Percentiles rank a stretch among this genome's conserved stretches.
phyloP scores from a whole-genome alignment of 306 rosid species.

The Trichosanthes cucumerina region DNA sequence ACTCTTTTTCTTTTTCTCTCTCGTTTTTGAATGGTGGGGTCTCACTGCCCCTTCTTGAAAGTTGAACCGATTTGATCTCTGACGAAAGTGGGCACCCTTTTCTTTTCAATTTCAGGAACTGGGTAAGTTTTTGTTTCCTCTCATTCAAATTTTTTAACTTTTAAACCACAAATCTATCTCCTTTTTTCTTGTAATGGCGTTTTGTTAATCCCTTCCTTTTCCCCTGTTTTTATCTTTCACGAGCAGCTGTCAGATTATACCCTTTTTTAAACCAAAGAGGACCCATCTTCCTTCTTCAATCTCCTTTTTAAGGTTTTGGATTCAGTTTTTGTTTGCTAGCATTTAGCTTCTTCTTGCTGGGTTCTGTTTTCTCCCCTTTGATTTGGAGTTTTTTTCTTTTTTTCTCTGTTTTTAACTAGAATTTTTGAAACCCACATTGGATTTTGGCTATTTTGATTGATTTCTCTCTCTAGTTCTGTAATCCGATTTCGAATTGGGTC shows the following conservation, averaged over 20 bases:
- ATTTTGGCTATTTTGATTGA: background rate
- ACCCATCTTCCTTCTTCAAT: background rate
- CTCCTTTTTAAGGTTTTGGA: conserved; percentile 9
- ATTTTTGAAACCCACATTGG: background rate
- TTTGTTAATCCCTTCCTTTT: background rate
- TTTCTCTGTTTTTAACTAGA: background rate
- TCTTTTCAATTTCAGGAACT: background rate
- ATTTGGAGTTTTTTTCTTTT: background rate
- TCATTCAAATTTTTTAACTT: background rate
- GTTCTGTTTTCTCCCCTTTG: background rate
- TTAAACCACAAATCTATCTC: background rate
- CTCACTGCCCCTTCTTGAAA: background rate
- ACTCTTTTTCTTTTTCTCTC: background rate
- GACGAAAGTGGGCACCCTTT: background rate
- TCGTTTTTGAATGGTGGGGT: background rate
- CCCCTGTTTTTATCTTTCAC: background rate
- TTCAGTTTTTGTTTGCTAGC: background rate
- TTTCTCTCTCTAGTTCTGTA: conserved; percentile 3
- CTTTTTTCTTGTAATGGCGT: background rate
- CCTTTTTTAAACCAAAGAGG: background rate
- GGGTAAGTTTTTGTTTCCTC: background rate
- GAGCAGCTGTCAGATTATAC: conserved; percentile 13
- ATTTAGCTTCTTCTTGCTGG: background rate
- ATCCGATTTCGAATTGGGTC: no score
- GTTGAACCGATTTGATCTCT: background rate